phyloP scores from a whole-genome alignment of 352 stramenopile genomes.

The Phytopythium sindhum region DNA sequence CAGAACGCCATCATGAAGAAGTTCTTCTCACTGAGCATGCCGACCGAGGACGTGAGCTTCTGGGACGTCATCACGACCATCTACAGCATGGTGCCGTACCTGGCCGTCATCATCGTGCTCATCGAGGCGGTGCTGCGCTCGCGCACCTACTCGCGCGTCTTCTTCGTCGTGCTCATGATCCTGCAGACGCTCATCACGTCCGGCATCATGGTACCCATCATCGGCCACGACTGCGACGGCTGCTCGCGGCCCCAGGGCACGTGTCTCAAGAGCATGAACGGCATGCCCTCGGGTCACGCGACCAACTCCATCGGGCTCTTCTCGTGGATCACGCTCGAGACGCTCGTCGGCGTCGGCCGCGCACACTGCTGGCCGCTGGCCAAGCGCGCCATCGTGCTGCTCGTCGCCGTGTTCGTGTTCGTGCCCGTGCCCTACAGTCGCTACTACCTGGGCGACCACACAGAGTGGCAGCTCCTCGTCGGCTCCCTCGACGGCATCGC shows the following conservation, averaged over 20 bases:
- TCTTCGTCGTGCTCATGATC: conserved; percentile 31
- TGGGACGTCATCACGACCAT: conserved; percentile 38
- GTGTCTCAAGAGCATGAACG: conserved; percentile 32
- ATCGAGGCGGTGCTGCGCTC: conserved; percentile 29
- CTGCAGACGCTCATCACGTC: conserved; percentile 37
- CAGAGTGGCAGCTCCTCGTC: conserved; percentile 27
- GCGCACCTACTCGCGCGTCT: conserved; percentile 35
- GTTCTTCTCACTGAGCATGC: conserved; percentile 51
- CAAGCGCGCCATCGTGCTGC: conserved; percentile 14
- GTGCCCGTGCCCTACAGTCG: conserved; percentile 42
- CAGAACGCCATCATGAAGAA: conserved; percentile 33
- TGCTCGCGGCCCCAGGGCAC: conserved; percentile 33
- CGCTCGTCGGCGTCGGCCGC: conserved; percentile 23
- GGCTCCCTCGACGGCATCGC: conserved; percentile 29
- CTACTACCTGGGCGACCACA: conserved; percentile 47
- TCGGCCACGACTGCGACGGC: conserved; percentile 30
- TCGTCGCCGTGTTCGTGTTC: conserved; percentile 19
- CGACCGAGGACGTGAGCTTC: conserved; percentile 31
- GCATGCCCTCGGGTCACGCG: conserved; percentile 41
- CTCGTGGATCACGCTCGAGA: conserved; percentile 36
- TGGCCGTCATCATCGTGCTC: conserved; percentile 34
- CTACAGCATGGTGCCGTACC: conserved; percentile 49
- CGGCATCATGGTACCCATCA: conserved; percentile 31
- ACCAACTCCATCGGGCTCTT: conserved; percentile 43
- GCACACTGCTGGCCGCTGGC: conserved; percentile 16